phyloP scores from a whole-genome alignment of 169 alveolate species.

The Perkinsus marinus region DNA sequence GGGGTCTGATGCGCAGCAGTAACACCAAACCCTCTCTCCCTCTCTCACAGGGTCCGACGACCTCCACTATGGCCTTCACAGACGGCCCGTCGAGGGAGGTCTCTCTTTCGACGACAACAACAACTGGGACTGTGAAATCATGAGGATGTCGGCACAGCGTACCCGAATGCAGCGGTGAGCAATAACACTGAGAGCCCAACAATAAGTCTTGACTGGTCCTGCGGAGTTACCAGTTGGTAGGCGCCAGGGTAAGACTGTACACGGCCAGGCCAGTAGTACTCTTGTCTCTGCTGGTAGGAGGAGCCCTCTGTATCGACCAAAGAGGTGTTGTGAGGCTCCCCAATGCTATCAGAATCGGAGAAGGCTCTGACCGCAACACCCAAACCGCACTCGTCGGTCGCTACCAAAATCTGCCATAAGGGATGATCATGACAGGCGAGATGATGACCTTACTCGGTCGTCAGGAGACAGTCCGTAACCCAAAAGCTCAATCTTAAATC shows the following conservation, averaged over 20 bases:
- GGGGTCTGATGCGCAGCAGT: neutral
- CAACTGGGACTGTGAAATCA: neutral
- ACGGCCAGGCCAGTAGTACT: neutral
- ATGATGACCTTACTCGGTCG: neutral
- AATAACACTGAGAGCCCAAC: neutral
- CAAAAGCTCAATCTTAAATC: neutral
- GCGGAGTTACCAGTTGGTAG: neutral
- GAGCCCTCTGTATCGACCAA: neutral
- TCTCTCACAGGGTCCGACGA: neutral
- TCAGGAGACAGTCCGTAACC: neutral
- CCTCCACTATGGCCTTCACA: neutral
- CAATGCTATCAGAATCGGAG: neutral
- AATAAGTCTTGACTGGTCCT: neutral
- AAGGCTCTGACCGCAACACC: neutral
- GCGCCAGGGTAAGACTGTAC: neutral
- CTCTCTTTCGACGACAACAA: neutral
- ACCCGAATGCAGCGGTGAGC: neutral
- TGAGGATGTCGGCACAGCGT: neutral
- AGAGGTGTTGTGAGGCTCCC: neutral
- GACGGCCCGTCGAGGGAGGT: neutral
- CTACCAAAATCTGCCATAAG: neutral
- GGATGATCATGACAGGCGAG: neutral
- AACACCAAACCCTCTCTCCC: neutral
- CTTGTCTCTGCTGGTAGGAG: neutral
- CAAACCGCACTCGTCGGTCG: neutral